A percentile compares a stretch with the other conserved stretches of the same genome.
Evolutionary conservation across 192 early-diverging fungal genomes (phyloP).

Genomic region (Backusella parvicylindrica): DNA sequence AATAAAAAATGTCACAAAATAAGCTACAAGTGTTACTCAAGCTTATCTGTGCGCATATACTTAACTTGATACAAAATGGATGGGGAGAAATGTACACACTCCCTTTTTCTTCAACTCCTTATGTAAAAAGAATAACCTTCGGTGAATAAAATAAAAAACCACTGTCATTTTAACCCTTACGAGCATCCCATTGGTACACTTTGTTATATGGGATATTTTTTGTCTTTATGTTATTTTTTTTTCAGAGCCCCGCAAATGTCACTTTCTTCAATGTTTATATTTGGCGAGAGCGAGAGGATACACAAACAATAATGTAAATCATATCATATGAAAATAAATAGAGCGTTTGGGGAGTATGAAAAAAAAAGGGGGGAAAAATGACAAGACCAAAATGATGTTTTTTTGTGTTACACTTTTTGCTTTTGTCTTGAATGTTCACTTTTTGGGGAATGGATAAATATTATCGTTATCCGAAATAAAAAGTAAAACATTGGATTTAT

Average conservation of each 20-base stretch:
- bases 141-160: not conserved
- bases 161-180: too few species aligned
- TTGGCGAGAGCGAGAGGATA: not conserved
- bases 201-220: not conserved
- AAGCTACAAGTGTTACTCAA: not conserved
- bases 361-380: not conserved
- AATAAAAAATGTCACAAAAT: not conserved
- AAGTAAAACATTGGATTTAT: too few species aligned
- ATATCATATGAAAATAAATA: not conserved
- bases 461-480: too few species aligned
- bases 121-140: not conserved
- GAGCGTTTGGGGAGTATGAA: not conserved
- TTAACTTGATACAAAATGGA: not conserved
- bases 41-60: slow-evolving; percentile 1
- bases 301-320: not conserved
- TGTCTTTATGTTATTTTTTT: not conserved
- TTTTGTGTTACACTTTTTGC: not conserved
- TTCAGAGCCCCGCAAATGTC: not conserved
- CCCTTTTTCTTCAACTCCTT: not conserved
- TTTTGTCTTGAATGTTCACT: not conserved
- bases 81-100: not conserved
- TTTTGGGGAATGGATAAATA: too few species aligned
- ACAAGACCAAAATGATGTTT: not conserved
- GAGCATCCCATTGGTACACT: not conserved
- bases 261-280: not conserved